phyloP scores from a whole-genome alignment of 2,329 filamentous ascomycete genomes.

The Cryphonectria japonica region DNA sequence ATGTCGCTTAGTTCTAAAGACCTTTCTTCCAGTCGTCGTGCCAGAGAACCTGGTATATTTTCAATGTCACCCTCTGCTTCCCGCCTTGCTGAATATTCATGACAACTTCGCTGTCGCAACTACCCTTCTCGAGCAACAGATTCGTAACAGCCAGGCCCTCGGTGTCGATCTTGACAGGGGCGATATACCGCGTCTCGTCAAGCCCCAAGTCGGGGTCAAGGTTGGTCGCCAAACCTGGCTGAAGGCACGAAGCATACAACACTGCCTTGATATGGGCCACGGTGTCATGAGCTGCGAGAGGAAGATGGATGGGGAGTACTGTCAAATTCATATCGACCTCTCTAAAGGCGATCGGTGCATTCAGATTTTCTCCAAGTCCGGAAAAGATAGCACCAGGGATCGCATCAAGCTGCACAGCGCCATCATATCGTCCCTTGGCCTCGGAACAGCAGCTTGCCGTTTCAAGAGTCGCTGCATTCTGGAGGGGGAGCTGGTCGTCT shows the following conservation, averaged over 20 bases:
- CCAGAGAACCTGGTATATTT: slow-evolving; percentile 59
- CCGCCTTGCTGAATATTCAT: slow-evolving; percentile 70
- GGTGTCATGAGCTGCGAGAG: slow-evolving; percentile 73
- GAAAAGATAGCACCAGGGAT: slow-evolving; percentile 83
- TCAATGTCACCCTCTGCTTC: slow-evolving; percentile 70
- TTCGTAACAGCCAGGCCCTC: slow-evolving; percentile 34
- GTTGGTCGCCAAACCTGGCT: slow-evolving; percentile 67
- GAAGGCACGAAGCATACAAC: slow-evolving; percentile 72
- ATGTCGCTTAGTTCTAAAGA: slow-evolving; percentile 77
- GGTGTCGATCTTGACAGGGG: slow-evolving; percentile 29
- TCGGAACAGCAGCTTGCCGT: slow-evolving; percentile 61
- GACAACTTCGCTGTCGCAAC: slow-evolving; percentile 68
- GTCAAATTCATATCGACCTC: slow-evolving; percentile 81
- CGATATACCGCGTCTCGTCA: slow-evolving; percentile 44
- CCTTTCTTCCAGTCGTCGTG: slow-evolving; percentile 69
- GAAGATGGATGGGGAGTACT: slow-evolving; percentile 90
- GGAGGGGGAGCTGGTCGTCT: slow-evolving; percentile 83
- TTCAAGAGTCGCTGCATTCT: slow-evolving; percentile 73
- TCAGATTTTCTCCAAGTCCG: slow-evolving; percentile 89
- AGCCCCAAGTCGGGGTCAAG: slow-evolving; percentile 63
- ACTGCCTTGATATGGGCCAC: slow-evolving; percentile 69
- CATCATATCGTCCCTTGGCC: slow-evolving; percentile 66
- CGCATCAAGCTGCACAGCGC: slow-evolving; percentile 50
- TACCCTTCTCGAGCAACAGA: slow-evolving; percentile 50
- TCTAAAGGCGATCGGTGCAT: slow-evolving; percentile 58